A percentile compares a stretch with the other conserved stretches of the same genome.
Conservation (phyloP, 768 basidiomycete species). For the Trametes cubensis region DNA sequence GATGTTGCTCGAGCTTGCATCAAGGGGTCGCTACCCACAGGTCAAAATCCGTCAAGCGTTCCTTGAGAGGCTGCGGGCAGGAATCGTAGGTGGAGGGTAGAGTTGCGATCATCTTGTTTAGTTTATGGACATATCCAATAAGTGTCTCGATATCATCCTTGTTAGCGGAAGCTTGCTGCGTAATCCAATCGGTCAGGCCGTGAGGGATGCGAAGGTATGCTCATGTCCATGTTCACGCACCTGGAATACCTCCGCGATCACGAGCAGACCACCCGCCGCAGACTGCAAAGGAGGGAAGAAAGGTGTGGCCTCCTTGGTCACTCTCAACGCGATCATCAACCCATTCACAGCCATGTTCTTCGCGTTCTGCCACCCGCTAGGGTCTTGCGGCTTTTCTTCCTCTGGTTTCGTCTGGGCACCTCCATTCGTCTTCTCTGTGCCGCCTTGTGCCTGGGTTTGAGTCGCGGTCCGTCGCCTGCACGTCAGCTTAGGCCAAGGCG, state of each 20-base stretch:
- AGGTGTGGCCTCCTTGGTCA: not conserved
- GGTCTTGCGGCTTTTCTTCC: not conserved
- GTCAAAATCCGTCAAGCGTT: not conserved
- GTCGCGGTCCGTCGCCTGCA: too few species aligned
- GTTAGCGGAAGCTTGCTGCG: not conserved
- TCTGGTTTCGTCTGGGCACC: not conserved
- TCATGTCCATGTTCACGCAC: not conserved
- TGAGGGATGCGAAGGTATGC: too few species aligned
- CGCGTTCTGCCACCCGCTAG: not conserved
- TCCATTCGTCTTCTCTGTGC: too few species aligned
- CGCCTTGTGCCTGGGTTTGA: too few species aligned
- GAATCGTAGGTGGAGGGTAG: not conserved
- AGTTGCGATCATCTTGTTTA: not conserved
- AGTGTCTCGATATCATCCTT: not conserved
- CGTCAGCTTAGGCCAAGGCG: too few species aligned
- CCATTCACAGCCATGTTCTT: conserved; percentile 1
- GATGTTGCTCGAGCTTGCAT: not conserved
- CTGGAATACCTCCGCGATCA: not conserved
- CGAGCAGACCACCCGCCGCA: not conserved
- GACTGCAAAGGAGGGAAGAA: conserved; percentile 7
- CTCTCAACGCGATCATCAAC: not conserved
- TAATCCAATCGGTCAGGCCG: not conserved
- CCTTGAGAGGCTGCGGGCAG: not conserved
- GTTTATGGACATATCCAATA: not conserved
- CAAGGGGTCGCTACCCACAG: not conserved